Percentiles rank a stretch among this genome's conserved stretches.
phyloP scores from a whole-genome alignment of 176 grass and related monocot genomes.

The Zizania latifolia region DNA sequence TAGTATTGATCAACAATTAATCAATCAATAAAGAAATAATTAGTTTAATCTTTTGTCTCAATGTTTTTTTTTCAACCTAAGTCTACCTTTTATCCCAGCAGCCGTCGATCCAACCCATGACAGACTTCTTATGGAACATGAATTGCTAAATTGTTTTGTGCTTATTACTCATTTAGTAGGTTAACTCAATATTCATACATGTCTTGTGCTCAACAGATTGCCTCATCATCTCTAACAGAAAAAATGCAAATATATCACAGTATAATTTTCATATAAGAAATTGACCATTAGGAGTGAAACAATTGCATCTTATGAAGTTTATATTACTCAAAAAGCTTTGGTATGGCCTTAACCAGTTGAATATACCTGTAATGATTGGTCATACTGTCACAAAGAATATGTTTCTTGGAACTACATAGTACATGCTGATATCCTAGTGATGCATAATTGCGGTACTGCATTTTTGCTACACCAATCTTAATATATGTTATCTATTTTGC shows the following conservation, averaged over 20 bases:
- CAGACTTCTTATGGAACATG: not conserved
- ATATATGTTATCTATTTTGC: not conserved
- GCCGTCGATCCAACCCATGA: no score
- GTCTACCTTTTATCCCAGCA: no score
- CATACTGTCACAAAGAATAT: not conserved
- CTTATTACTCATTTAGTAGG: constrained; percentile 6
- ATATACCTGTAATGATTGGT: constrained; percentile 1
- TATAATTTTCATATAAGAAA: not conserved
- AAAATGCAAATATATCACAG: not conserved
- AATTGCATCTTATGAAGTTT: not conserved
- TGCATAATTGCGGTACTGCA: not conserved
- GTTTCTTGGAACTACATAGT: constrained; percentile 3
- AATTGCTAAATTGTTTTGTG: not conserved
- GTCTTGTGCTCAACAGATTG: no score
- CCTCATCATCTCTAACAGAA: not conserved
- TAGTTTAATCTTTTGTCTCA: no score
- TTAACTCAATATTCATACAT: not conserved
- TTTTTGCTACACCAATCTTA: not conserved
- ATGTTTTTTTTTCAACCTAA: no score
- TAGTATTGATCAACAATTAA: no score
- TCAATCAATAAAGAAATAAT: no score
- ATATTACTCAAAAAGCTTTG: not conserved
- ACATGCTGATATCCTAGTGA: not conserved
- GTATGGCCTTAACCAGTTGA: not conserved
- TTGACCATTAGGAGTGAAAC: not conserved